Evolutionary conservation across 2,329 filamentous ascomycete genomes (phyloP).

Genomic region (Pezicula carpinea): DNA sequence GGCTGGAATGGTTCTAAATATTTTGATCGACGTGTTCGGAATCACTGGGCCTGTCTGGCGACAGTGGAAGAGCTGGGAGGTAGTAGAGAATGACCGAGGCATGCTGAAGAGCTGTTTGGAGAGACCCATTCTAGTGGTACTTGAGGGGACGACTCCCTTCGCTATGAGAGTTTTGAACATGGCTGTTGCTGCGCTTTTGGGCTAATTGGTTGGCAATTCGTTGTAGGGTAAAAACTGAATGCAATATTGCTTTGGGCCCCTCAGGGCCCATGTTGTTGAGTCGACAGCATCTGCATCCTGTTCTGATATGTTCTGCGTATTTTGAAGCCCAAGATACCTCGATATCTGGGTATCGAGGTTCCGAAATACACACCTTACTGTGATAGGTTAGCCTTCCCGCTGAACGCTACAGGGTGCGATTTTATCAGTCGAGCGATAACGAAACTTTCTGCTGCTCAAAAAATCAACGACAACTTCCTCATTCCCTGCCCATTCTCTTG

Average conservation of each 20-base stretch:
- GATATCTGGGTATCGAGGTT: background rate
- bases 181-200: background rate
- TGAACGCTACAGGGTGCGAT: constrained; percentile 8
- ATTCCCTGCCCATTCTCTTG: background rate
- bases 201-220: constrained; percentile 1
- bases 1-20: constrained; percentile 71
- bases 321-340: constrained; percentile 21
- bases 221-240: background rate
- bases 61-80: constrained; percentile 5
- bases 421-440: constrained; percentile 13
- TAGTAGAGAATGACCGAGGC: constrained; percentile 12
- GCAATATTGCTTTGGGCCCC: constrained; percentile 5
- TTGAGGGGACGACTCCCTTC: background rate
- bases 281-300: constrained; percentile 17
- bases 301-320: constrained; percentile 27
- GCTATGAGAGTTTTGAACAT: constrained; percentile 3
- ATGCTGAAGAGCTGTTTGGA: constrained; percentile 1
- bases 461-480: background rate
- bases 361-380: background rate
- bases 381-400: constrained; percentile 17
- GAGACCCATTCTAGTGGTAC: background rate
- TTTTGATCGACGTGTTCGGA: constrained; percentile 54
- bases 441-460: constrained; percentile 15
- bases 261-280: constrained; percentile 21
- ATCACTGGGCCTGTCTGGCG: constrained; percentile 30